A percentile compares a stretch with the other conserved stretches of the same genome.
phyloP scores from a whole-genome alignment of 2,329 filamentous ascomycete genomes.

The Diaporthe velutina region DNA sequence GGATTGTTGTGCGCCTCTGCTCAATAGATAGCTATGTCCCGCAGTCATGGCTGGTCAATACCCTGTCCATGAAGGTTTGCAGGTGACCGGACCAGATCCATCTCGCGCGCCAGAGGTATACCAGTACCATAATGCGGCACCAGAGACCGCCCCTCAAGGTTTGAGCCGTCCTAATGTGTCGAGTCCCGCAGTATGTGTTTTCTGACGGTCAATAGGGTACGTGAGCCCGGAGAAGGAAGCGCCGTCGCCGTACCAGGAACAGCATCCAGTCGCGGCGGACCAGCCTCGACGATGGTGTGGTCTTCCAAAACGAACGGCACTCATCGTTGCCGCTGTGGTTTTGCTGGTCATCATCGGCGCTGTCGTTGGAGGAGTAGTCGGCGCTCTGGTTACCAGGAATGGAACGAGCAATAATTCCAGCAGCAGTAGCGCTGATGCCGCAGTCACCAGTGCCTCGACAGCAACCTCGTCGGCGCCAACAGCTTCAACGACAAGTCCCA shows the following conservation, averaged over 20 bases:
- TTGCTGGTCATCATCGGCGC: slow-evolving; percentile 17
- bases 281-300: slow-evolving; percentile 15
- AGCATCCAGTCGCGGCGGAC: neutral
- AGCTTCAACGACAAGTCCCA: neutral
- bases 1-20: neutral
- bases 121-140: neutral
- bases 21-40: neutral
- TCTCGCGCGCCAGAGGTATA: slow-evolving; percentile 10
- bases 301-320: slow-evolving; percentile 12
- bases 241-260: neutral
- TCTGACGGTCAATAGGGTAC: neutral
- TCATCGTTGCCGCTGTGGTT: neutral
- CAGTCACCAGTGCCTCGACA: neutral
- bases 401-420: neutral
- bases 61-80: slow-evolving; percentile 23
- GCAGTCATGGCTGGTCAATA: slow-evolving; percentile 16
- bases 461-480: neutral
- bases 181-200: neutral
- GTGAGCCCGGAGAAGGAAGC: neutral
- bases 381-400: slow-evolving; percentile 10
- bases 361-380: slow-evolving; percentile 18
- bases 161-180: neutral
- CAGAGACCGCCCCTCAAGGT: neutral
- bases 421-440: neutral
- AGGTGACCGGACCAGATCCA: neutral